Conservation (phyloP, 2,329 filamentous ascomycete species). For the Xylariaceae sp. region DNA sequence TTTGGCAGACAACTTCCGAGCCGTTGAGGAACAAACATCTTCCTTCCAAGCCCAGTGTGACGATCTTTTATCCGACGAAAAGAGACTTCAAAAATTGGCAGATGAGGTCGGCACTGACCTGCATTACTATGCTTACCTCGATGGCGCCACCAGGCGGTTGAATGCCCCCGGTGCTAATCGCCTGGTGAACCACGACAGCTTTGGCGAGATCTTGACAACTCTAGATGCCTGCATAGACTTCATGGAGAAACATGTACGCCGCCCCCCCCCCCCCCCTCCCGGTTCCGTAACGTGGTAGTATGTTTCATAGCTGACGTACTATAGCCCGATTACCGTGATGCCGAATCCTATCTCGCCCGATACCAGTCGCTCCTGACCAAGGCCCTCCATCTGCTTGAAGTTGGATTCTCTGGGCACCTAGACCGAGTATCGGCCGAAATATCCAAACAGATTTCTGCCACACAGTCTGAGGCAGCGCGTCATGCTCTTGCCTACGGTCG, state of each 20-base stretch:
- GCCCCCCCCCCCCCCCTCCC: neutral
- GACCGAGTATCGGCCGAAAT: conserved; percentile 54
- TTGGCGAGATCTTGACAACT: conserved; percentile 81
- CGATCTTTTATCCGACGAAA: conserved; percentile 77
- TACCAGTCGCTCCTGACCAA: conserved; percentile 77
- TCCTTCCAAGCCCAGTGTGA: conserved; percentile 91
- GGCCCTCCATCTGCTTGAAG: conserved; percentile 58
- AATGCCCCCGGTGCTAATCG: conserved; percentile 89
- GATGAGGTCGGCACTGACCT: conserved; percentile 83
- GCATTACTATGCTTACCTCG: conserved; percentile 92
- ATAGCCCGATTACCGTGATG: conserved; percentile 78
- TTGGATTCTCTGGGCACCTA: conserved; percentile 50
- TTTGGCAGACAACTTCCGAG: conserved; percentile 79
- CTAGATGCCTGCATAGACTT: conserved; percentile 89
- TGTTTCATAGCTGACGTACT: conserved; percentile 18
- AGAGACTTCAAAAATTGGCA: conserved; percentile 71
- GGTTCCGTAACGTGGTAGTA: no score
- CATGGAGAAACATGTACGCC: conserved; percentile 77
- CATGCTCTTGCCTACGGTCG: conserved; percentile 58
- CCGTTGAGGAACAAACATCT: conserved; percentile 87
- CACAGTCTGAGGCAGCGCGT: conserved; percentile 55
- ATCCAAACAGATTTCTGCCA: conserved; percentile 49
- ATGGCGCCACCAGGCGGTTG: conserved; percentile 81
- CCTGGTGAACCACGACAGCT: conserved; percentile 77
- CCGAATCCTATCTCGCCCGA: conserved; percentile 79